These are phyloP conservation scores for Candida koratica DNA, from an alignment of 805 yeast genomes.

Conservation along the genomic window DNA sequence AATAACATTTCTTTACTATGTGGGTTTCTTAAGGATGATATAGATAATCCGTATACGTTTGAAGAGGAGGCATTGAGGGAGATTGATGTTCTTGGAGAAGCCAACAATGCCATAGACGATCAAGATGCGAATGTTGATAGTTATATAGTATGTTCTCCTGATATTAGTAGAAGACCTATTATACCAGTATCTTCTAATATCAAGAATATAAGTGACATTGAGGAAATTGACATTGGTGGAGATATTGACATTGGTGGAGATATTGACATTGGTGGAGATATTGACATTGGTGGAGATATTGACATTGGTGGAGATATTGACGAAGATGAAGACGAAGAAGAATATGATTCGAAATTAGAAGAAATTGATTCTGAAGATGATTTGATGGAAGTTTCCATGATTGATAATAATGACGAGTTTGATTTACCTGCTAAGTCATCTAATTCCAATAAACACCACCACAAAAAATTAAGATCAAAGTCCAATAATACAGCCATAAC, in stretches of 20 bases:
- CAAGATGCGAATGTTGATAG: slow-evolving; percentile 18
- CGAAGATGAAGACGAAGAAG: slow-evolving; percentile 5
- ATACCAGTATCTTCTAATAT: background rate
- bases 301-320: slow-evolving; percentile 10
- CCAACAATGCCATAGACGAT: slow-evolving; percentile 6
- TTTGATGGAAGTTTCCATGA: background rate
- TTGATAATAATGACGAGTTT: background rate
- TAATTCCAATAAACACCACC: background rate
- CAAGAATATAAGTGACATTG: background rate
- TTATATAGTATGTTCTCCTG: slow-evolving; percentile 35
- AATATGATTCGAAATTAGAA: no score
- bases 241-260: slow-evolving; percentile 13
- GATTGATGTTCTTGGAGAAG: slow-evolving; percentile 26
- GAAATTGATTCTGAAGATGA: no score
- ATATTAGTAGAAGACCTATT: slow-evolving; percentile 16
- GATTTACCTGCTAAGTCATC: no score
- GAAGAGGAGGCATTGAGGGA: slow-evolving; percentile 55
- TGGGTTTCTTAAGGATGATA: slow-evolving; percentile 64
- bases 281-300: slow-evolving; percentile 13
- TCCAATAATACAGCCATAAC: background rate
- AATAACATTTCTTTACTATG: slow-evolving; percentile 55
- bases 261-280: slow-evolving; percentile 24
- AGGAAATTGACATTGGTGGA: slow-evolving; percentile 2
- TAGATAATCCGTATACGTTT: slow-evolving; percentile 56
- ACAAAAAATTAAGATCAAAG: background rate